Evolutionary conservation across 1,139 yeast genomes (phyloP).

Genomic region (Hansenula lynferdii): DNA sequence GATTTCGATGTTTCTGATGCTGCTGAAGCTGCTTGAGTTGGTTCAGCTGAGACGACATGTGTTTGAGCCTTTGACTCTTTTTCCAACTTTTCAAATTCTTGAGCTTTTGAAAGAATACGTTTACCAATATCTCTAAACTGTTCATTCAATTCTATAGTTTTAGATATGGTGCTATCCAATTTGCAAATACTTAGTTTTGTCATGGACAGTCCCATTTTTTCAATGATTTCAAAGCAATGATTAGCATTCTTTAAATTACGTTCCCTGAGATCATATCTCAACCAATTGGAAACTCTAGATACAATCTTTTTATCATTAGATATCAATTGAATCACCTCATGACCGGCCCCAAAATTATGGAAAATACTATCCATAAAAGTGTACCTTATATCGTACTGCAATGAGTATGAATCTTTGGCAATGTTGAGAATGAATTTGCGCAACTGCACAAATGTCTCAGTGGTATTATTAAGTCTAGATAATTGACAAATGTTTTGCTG

Average conservation of each 20-base stretch:
- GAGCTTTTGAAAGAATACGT: neutral
- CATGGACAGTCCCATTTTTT: neutral
- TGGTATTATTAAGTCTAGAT: too few relatives aligned
- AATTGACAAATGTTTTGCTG: too few relatives aligned
- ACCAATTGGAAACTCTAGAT: slow-evolving; percentile 6
- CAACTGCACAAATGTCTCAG: too few relatives aligned
- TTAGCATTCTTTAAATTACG: neutral
- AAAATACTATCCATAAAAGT: neutral
- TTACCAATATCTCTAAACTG: neutral
- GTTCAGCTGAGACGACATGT: too few relatives aligned
- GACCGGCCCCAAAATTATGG: neutral
- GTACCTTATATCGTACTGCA: slow-evolving; percentile 3
- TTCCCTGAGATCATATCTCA: slow-evolving; percentile 3
- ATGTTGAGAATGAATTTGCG: neutral
- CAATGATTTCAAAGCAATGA: neutral
- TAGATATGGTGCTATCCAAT: neutral
- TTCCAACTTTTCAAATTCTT: too few relatives aligned
- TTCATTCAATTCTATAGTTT: neutral
- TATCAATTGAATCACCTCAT: neutral
- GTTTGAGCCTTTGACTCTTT: too few relatives aligned
- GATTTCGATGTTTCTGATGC: too few relatives aligned
- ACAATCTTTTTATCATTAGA: neutral
- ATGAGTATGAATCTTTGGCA: too few relatives aligned
- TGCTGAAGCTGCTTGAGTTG: too few relatives aligned
- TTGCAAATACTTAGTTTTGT: neutral